These are phyloP conservation scores for Rhizopus stolonifer DNA, from an alignment of 371 early-diverging fungal genomes.

Conservation along the genomic window DNA sequence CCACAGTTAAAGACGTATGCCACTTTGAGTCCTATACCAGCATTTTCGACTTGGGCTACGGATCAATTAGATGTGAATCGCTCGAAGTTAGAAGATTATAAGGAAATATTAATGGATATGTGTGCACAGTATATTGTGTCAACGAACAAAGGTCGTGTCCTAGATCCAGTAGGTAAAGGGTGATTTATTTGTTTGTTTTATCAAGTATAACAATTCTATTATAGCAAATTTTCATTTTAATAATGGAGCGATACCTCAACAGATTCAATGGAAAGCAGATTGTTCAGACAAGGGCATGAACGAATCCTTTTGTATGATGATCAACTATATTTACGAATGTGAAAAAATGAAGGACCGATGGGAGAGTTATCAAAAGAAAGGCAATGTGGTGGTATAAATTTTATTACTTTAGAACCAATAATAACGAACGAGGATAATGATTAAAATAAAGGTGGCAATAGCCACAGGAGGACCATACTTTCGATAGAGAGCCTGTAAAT, in stretches of 20 bases:
- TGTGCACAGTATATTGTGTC: conserved; percentile 68
- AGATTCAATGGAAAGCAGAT: conserved; percentile 84
- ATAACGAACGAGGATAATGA: conserved; percentile 80
- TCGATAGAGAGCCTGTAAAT: conserved; percentile 85
- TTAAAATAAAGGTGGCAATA: conserved; percentile 71
- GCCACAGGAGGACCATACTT: conserved; percentile 94
- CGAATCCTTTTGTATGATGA: conserved; percentile 87
- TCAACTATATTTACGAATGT: conserved; percentile 78
- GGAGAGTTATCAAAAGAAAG: too few relatives aligned
- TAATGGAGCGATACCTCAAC: conserved; percentile 84
- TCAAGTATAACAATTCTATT: background rate
- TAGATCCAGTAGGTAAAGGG: conserved; percentile 75
- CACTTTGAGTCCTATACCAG: conserved; percentile 87
- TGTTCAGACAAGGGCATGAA: conserved; percentile 68
- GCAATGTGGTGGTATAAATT: background rate
- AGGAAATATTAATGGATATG: conserved; percentile 62
- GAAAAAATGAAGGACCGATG: conserved; percentile 52
- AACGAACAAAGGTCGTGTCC: conserved; percentile 60
- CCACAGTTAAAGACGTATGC: conserved; percentile 74
- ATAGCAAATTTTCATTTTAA: conserved; percentile 84
- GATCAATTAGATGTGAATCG: conserved; percentile 22
- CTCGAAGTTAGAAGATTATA: conserved; percentile 32
- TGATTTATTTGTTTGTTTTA: background rate
- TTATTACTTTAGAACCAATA: conserved; percentile 54
- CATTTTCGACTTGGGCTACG: conserved; percentile 75